Evolutionary conservation across 768 basidiomycete species (phyloP).

Genomic region (Agrocybe praecox): DNA sequence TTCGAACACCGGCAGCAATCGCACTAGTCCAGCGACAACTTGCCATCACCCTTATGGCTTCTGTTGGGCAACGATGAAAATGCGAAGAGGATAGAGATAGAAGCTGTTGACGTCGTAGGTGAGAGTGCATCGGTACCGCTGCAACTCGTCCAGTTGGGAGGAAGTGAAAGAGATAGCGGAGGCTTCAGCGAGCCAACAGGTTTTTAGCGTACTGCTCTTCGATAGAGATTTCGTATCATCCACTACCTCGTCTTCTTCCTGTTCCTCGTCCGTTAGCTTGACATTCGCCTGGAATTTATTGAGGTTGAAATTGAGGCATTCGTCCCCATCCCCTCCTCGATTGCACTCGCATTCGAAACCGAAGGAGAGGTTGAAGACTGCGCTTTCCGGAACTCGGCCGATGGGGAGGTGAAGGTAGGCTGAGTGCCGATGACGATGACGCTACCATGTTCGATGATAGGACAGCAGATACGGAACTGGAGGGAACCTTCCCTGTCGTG

Average conservation of each 20-base stretch:
- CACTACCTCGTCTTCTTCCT: not conserved
- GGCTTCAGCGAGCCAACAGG: not conserved
- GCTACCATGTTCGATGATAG: constrained; percentile 17
- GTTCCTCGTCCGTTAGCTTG: not conserved
- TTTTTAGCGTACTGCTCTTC: not conserved
- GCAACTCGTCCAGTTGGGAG: constrained; percentile 29
- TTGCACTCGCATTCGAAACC: not conserved
- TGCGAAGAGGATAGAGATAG: constrained; percentile 17
- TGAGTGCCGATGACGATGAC: not conserved
- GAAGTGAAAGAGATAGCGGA: constrained; percentile 10
- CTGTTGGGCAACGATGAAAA: constrained; percentile 10
- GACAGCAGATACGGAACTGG: constrained; percentile 18
- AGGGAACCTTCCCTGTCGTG: not conserved
- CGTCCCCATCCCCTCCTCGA: constrained; percentile 4
- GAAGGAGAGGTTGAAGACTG: constrained; percentile 4
- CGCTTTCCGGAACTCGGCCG: not conserved
- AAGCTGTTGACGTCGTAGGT: constrained; percentile 13
- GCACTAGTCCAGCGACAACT: constrained; percentile 1
- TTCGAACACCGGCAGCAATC: not conserved
- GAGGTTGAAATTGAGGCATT: not conserved
- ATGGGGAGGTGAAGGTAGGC: not conserved
- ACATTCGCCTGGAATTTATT: not conserved
- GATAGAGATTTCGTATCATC: not conserved
- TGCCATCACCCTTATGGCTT: not conserved
- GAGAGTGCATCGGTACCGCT: constrained; percentile 1